phyloP scores from a whole-genome alignment of 805 yeast genomes.

The Kodamaea kakaduensis region DNA sequence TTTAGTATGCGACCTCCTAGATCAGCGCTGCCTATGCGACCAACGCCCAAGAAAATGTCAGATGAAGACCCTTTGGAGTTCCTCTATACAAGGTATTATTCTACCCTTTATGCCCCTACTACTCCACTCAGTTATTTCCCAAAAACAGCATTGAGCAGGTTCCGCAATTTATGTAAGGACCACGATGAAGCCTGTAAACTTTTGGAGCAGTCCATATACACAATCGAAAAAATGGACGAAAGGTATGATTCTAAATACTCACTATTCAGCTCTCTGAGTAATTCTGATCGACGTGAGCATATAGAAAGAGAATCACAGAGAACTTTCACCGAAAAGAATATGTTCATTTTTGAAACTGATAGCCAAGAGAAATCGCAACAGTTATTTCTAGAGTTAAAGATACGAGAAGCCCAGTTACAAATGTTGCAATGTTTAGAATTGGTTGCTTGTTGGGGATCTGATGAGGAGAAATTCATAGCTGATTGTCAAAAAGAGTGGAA shows the following conservation, averaged over 20 bases:
- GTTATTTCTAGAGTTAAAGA: slow-evolving; percentile 40
- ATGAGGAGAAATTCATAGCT: slow-evolving; percentile 33
- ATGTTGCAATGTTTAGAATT: slow-evolving; percentile 46
- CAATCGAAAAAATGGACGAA: slow-evolving; percentile 37
- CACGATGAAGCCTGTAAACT: slow-evolving; percentile 12
- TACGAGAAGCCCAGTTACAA: slow-evolving; percentile 56
- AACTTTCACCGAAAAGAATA: slow-evolving; percentile 18
- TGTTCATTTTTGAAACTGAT: slow-evolving; percentile 16
- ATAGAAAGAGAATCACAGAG: slow-evolving; percentile 26
- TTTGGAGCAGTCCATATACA: slow-evolving; percentile 28
- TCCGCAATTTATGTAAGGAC: slow-evolving; percentile 38
- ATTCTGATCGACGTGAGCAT: too few relatives aligned
- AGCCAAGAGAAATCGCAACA: slow-evolving; percentile 21
- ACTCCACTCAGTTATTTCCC: slow-evolving; percentile 42
- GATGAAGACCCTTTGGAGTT: slow-evolving; percentile 27
- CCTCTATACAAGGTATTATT: slow-evolving; percentile 31
- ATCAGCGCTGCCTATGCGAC: background rate
- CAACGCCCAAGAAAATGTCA: background rate
- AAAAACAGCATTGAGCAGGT: slow-evolving; percentile 49
- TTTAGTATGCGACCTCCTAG: slow-evolving; percentile 1
- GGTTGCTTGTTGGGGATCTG: slow-evolving; percentile 29
- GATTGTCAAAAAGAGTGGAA: slow-evolving; percentile 23
- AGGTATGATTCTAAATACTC: slow-evolving; percentile 37
- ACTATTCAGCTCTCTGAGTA: too few relatives aligned
- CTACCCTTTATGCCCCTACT: slow-evolving; percentile 34